Evolutionary conservation across 2,329 filamentous ascomycete species (phyloP), one percentile per base, ranked within the genome.

Genomic region (Fusarium globosum): DNA sequence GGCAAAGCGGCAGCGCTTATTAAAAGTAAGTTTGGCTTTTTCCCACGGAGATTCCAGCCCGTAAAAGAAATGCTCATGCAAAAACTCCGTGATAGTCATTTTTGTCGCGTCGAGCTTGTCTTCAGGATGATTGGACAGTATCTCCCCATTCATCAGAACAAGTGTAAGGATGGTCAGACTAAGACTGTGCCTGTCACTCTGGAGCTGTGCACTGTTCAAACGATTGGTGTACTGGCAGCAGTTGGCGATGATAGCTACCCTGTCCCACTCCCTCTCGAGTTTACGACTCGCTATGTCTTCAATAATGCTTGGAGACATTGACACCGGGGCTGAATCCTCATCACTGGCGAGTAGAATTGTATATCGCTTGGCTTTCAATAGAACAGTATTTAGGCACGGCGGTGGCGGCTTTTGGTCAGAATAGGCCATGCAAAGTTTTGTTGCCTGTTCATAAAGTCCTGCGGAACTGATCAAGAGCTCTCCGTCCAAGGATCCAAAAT

Each of bases 331-430:
- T 26, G 49, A 38, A 18, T 10, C 13, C 3, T 21, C 30, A 1
- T 20, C 9, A 4, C 3, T 14, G 3, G 23, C 13, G 3, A 61
- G 59, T 26, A 23, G 1, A 21, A 61, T 15, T 3, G 20, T 38
- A 14, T 26, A n/a, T 38, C 23, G n/a, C 15, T 51, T 23, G 2
- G 49, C 20, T 11, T 21, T 38, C 9, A 39, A 61, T 2, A 45
- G 18, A 1, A 61, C 10, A 6, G 5, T n/a, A 0, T 4, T 2
- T 4, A 23, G 18, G 4, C 16, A 9, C 10, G 36, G 9, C 0
- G 23, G 23, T 6, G n/a, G 23, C 0, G 39, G 30, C 3, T 43
- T 15, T 8, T 21, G 11, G 2, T 12, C 10, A 14, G 35, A 23
- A 1, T 26, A 61, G 2, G 49, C 59, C 2, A 55, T 6, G 7